Base-by-base conservation (phyloP, 2,329 filamentous ascomycete species). In the Pseudophaeomoniella oleicola region DNA sequence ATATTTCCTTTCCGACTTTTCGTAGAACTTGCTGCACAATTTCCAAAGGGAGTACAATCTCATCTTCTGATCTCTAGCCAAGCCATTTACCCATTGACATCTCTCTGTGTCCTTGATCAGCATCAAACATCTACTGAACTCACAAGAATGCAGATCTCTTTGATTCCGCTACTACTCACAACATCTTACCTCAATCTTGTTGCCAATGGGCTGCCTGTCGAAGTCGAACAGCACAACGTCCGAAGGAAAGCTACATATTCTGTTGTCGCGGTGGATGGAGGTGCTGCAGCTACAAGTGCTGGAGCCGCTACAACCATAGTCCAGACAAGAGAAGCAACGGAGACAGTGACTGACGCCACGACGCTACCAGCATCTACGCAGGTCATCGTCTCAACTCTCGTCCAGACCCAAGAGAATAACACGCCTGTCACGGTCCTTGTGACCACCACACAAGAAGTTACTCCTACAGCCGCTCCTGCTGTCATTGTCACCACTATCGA, bases 61-160 rank as follows among this genome's bases (percentile, higher is more conserved):
- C n/a, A n/a, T n/a, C 65, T 79, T 41, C 66, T 79, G 61, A 62
- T 79, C 32, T 72, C 74, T 0, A 75, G 75, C 14, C 72, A 73
- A 0, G 62, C 70, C 1, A 74, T 79, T 1, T 71, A 78, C 49
- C 70, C n/a, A n/a, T n/a, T n/a, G n/a, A n/a, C n/a, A n/a, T n/a
- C n/a, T n/a, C n/a, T n/a, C n/a, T n/a, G n/a, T n/a, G n/a, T n/a
- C n/a, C n/a, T n/a, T n/a, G n/a, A n/a, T n/a, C n/a, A n/a, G n/a
- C n/a, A n/a, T n/a, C n/a, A n/a, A n/a, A n/a, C n/a, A n/a, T n/a
- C n/a, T n/a, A n/a, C n/a, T n/a, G n/a, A n/a, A n/a, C n/a, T n/a
- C n/a, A n/a, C n/a, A n/a, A n/a, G n/a, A n/a, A n/a, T n/a, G n/a
- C n/a, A n/a, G n/a, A n/a, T n/a, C n/a, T n/a, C n/a, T n/a, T n/a